Base-by-base conservation (phyloP, 2,329 filamentous ascomycete genomes). In the Ophiosphaerella herpotricha region DNA sequence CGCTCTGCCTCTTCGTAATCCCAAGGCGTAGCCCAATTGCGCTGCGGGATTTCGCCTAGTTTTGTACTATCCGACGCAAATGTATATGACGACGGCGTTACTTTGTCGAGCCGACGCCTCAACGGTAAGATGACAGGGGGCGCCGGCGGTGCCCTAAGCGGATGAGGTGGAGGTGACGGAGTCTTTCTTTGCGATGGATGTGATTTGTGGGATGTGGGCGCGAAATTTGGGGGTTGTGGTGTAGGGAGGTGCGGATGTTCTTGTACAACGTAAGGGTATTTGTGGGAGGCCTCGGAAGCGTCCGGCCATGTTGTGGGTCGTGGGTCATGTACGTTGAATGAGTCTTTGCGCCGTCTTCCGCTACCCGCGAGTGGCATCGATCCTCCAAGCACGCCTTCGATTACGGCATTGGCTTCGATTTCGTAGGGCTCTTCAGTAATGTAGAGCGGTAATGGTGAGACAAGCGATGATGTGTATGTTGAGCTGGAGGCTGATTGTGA, bases 11-110 rank as follows among this genome's bases (percentile, higher is more conserved):
- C 71, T 31, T 74, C 73, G 39, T 72, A 75, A 46, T 79, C 73
- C 47, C 67, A 78, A 5, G 76, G 75, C 46, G 52, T 65, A 0
- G 68, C 65, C 77, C 77, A 79, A 39, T 72, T 70, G 33, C 73
- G 68, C 61, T 77, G 62, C 4, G 77, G 77, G 5, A 80, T 79
- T 55, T 79, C 77, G 37, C 77, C 77, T 7, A 80, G 64, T 60
- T 78, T 78, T 3, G 77, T 80, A 59, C 75, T 76, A 16, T 74
- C 74, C 9, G 75, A 76, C 5, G 75, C 72, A 46, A 77, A 73
- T 1, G 76, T 78, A 47, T 76, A 76, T 33, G 66, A 69, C 7
- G 73, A 77, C 6, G 68, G 73, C 2, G 73, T 76, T 0, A 55
- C 45, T 41, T 72, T 72, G 36, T 75, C 70, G 7, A 66, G 52